Evolutionary conservation across 768 basidiomycete genomes (phyloP), one percentile per base, ranked within the genome.

Genomic region (Amylocystis lapponica): DNA sequence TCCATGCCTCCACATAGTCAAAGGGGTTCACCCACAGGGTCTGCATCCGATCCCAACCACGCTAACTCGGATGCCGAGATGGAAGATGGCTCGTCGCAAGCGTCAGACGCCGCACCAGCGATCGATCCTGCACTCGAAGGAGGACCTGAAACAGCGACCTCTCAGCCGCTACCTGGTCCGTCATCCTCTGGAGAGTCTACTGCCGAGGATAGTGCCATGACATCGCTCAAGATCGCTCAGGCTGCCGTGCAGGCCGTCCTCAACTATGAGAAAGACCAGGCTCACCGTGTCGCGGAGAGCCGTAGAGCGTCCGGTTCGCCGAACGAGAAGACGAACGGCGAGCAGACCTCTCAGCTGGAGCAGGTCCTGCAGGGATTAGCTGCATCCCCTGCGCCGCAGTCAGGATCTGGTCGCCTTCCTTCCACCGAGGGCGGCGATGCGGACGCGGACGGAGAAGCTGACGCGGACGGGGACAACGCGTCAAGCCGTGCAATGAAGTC

Each of bases 61-160:
- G 9, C 39, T 13, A 19, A 36, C 42, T 5, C 47, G 41, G 25
- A 16, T 48, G 23, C 26, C 17, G 41, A 42, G 21, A 41, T 41
- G 39, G 41, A 42, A 17, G 41, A 42, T 6, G 31, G 19, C 4
- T 42, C 41, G 17, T 44, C 43, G 36, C 45, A 30, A 16, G 44
- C 14, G 3, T 32, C 45, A 17, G 32, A 33, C 19, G 36, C 48
- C 9, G 45, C 52, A n/a, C 51, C 59, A 30, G 61, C 65, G 33
- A 69, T 69, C 25, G 68, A 69, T 41, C 68, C 68, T 27, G 66
- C 66, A 6, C 52, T 69, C 2, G 68, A 63, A 5, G 19, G 31
- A 33, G 23, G 34, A 37, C 17, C 22, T 34, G n/a, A n/a, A n/a
- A n/a, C n/a, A n/a, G n/a, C n/a, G n/a, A n/a, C n/a, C n/a, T n/a